phyloP scores from a whole-genome alignment of 352 stramenopile genomes.

The Albugo laibachii region DNA sequence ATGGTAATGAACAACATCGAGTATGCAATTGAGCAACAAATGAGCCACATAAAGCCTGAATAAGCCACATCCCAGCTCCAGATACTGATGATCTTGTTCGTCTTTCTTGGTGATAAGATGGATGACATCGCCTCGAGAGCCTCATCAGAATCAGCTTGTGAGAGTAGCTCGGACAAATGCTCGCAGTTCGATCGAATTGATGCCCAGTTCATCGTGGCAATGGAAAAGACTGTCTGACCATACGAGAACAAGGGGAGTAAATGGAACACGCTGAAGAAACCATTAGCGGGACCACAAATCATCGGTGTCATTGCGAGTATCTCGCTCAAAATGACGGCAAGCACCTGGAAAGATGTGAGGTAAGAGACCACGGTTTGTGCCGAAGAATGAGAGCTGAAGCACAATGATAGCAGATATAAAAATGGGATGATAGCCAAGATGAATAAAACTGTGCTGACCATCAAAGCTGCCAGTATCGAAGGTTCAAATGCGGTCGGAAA shows the following conservation, averaged over 20 bases:
- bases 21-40: conserved; percentile 21
- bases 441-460: conserved; percentile 16
- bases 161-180: not conserved
- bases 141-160: not conserved
- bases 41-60: conserved; percentile 18
- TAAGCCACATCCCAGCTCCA: conserved; percentile 39
- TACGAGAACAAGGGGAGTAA: conserved; percentile 43
- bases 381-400: conserved; percentile 54
- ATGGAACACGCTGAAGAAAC: conserved; percentile 22
- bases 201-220: conserved; percentile 26
- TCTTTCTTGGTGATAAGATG: conserved; percentile 11
- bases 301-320: conserved; percentile 23
- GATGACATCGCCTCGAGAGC: conserved; percentile 1
- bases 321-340: conserved; percentile 26
- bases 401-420: conserved; percentile 38
- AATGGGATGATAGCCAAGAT: conserved; percentile 39
- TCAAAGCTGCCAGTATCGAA: conserved; percentile 17
- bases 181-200: conserved; percentile 26
- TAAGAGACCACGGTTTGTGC: conserved; percentile 67
- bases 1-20: conserved; percentile 26
- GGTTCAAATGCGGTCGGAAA: conserved; percentile 4
- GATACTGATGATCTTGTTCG: conserved; percentile 7
- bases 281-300: conserved; percentile 23
- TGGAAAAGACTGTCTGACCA: conserved; percentile 20
- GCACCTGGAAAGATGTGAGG: conserved; percentile 40